Base-by-base conservation (phyloP, 2,329 filamentous ascomycete genomes). In the Trichophyton schoenleinii region DNA sequence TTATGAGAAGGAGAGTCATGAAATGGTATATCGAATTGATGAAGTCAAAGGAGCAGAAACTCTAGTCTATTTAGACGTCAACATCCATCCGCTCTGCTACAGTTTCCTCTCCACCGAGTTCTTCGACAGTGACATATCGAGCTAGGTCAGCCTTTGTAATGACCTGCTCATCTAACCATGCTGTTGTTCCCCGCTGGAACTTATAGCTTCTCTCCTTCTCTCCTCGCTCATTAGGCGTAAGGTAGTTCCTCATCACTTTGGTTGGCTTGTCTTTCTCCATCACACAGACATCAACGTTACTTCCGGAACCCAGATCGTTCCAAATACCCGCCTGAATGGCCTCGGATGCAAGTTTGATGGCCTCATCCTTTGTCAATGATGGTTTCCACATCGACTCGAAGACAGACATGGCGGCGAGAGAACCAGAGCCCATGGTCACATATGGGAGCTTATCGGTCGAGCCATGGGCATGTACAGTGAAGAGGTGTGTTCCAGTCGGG, bases 381-480 rank as follows among this genome's bases (percentile, higher is more conserved):
- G 84, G 79, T 82, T 91, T 89, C 95, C 95, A 99, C 77, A 87
- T 86, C 58, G 91, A 95, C 81, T 99, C 94, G 72, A 99, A 99
- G 59, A 99, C 88, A 36, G 89, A 89, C 94, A 99, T 99, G 72
- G 94, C 94, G 31, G 94, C 94, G 67, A 99, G 80, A 57, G 90
- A 96, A 66, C 94, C 94, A 25, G 89, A 95, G 60, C 94, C 94
- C 94, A 99, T 99, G 66, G 95, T 99, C 67, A 99, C 95, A 75
- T 99, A 99, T 58, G 94, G 94, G 57, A 99, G 86, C 81, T 97
- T 99, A 80, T 99, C 94, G 64, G 94, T 99, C 70, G 88, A 94
- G 67, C 95, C 94, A 81, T 99, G 95, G 63, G 94, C 94, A 78
- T 99, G 94, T 49, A 99, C 94, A 66, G 95, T 99, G 81, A 95